Evolutionary conservation across 352 stramenopile species (phyloP), one percentile per base, ranked within the genome.

Genomic region (Globisporangium uncinulatum): DNA sequence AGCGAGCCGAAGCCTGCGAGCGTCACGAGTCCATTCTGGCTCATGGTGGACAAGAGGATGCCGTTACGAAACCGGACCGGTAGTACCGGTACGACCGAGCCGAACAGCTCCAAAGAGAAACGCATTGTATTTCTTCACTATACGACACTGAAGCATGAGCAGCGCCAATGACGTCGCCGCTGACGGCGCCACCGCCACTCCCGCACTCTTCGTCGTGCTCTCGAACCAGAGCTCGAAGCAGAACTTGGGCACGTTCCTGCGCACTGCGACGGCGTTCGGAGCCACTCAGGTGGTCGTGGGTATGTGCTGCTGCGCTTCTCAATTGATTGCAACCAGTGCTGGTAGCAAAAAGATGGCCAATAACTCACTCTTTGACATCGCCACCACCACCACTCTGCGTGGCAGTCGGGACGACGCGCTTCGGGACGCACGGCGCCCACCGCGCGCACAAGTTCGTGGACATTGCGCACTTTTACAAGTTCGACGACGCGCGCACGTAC

Each of bases 1-100:
- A 97, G 73, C 49, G 86, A 96, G 36, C 92, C 92, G 66, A 96
- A 97, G 64, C 89, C 89, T 31, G 97, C 70, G 62, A 98, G 89
- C 20, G 83, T 92, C 56, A 79, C 71, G 69, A 81, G 80, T 29
- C 4, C 24, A 1, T 29, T 29, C 24, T 29, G 24, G 24, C 24
- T 29, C 24, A 29, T 29, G 24, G 24, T 29, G 24, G 24, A 29
- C 24, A 29, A 29, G 24, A 4, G 24, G 24, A 29, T 29, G 4
- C 24, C 24, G 24, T 29, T 29, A 29, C 24, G 24, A 29, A 29
- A 29, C 24, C 24, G 24, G 24, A 29, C 24, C 24, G 24, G 24
- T 29, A 29, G 1, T 29, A 29, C 24, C 24, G 24, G 24, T 29
- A 29, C 24, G 24, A 29, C 24, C 24, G 24, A 1, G 24, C 24